These are phyloP conservation scores for Skeletonema grethae DNA, from an alignment of 108 stramenopile species.

Conservation along the genomic window DNA sequence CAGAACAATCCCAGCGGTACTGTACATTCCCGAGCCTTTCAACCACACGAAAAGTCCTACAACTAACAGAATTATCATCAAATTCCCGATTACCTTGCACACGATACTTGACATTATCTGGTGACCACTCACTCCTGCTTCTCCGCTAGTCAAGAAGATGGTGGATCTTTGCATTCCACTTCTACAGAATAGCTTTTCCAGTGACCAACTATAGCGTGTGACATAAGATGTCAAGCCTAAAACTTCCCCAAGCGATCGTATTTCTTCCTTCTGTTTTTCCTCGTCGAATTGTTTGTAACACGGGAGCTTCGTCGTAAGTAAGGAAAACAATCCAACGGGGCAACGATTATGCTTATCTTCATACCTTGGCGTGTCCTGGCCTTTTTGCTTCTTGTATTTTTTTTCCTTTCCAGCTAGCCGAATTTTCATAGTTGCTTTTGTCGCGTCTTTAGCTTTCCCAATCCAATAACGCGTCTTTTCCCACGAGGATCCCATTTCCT, in stretches of 20 bases:
- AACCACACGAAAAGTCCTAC: slow-evolving; percentile 35
- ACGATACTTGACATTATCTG: slow-evolving; percentile 42
- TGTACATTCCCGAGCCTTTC: slow-evolving; percentile 10
- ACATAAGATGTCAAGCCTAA: slow-evolving; percentile 26
- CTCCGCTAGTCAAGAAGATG: slow-evolving; percentile 32
- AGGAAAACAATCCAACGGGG: not conserved
- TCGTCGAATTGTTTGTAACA: slow-evolving; percentile 12
- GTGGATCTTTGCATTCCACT: slow-evolving; percentile 5
- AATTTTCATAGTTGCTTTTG: not conserved
- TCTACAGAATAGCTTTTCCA: slow-evolving; percentile 42
- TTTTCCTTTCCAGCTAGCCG: not conserved
- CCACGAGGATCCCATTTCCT: slow-evolving; percentile 3
- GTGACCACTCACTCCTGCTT: slow-evolving; percentile 15
- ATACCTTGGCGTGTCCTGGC: not conserved
- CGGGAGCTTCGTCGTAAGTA: not conserved
- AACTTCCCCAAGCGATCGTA: slow-evolving; percentile 30
- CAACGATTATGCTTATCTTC: slow-evolving; percentile 2
- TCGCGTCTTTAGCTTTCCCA: not conserved
- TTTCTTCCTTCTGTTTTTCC: slow-evolving; percentile 10
- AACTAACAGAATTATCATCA: slow-evolving; percentile 26
- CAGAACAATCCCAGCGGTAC: slow-evolving; percentile 16
- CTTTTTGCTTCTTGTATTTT: slow-evolving; percentile 4
- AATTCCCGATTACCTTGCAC: slow-evolving; percentile 25
- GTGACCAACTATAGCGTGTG: slow-evolving; percentile 38
- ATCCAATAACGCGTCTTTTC: slow-evolving; percentile 4